Percentiles rank a stretch among this genome's conserved stretches.
These are phyloP conservation scores for Acacia pycnantha DNA, from an alignment of 331 rosid species.

Conservation along the genomic window DNA sequence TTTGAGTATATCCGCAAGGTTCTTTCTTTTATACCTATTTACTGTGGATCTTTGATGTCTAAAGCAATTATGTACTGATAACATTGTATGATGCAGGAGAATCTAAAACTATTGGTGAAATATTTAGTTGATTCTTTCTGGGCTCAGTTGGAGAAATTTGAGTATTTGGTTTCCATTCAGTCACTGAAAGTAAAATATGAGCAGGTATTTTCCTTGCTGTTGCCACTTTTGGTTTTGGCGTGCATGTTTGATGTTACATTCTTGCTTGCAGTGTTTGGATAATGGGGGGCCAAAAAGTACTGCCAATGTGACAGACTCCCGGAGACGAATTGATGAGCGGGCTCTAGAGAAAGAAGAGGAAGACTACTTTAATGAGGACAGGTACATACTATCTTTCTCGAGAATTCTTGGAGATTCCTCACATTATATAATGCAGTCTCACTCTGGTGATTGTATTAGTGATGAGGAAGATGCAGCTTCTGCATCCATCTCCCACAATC, in stretches of 20 bases:
- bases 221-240: slow-evolving; percentile 3
- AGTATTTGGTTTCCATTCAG: slow-evolving; percentile 60
- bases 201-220: slow-evolving; percentile 61
- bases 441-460: slow-evolving; percentile 45
- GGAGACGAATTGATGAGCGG: slow-evolving; percentile 84
- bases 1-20: slow-evolving; percentile 90
- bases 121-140: slow-evolving; percentile 84
- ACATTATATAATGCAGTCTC: slow-evolving; percentile 19
- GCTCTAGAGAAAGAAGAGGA: slow-evolving; percentile 95
- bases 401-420: slow-evolving; percentile 11
- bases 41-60: slow-evolving; percentile 22
- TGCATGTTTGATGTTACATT: slow-evolving; percentile 25
- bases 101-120: slow-evolving; percentile 61
- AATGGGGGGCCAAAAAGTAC: slow-evolving; percentile 57
- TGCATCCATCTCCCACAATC: slow-evolving; percentile 49
- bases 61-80: slow-evolving; percentile 13
- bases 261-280: slow-evolving; percentile 71
- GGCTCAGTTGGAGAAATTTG: slow-evolving; percentile 74
- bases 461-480: slow-evolving; percentile 92
- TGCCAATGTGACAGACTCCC: slow-evolving; percentile 51
- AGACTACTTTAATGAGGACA: slow-evolving; percentile 85
- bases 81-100: slow-evolving; percentile 63
- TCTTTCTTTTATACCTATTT: slow-evolving; percentile 21
- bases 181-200: slow-evolving; percentile 86
- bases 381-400: slow-evolving; percentile 43